phyloP scores from a whole-genome alignment of 2,329 filamentous ascomycete species.

The Alternaria burnsii region DNA sequence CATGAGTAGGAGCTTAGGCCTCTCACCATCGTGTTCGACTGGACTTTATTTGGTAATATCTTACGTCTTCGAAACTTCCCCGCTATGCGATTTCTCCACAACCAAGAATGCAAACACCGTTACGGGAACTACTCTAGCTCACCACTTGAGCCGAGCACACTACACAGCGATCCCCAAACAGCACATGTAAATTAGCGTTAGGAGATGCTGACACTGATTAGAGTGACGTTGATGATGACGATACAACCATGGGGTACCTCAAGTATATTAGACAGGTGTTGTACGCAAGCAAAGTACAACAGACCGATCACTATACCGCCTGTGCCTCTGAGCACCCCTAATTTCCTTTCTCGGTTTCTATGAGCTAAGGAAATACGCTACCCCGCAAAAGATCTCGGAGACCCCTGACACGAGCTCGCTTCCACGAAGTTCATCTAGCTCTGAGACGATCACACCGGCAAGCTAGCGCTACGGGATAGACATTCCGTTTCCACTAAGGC shows the following conservation, averaged over 20 bases:
- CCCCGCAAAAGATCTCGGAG: conserved; percentile 43
- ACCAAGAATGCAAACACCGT: conserved; percentile 23
- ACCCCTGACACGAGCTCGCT: conserved; percentile 24
- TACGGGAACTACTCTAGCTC: conserved; percentile 46
- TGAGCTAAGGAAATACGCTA: conserved; percentile 44
- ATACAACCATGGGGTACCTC: not conserved
- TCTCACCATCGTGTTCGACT: conserved; percentile 29
- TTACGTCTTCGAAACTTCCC: conserved; percentile 51
- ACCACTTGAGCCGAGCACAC: conserved; percentile 31
- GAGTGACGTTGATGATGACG: not conserved
- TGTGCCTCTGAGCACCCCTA: conserved; percentile 3
- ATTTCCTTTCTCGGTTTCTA: conserved; percentile 30
- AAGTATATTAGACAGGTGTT: not conserved
- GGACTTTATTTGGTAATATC: conserved; percentile 38
- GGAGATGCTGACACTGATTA: not conserved
- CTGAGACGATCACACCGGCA: conserved; percentile 22
- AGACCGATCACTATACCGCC: conserved; percentile 5
- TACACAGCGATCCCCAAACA: not conserved
- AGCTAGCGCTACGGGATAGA: conserved; percentile 8
- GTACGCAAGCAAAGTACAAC: conserved; percentile 1
- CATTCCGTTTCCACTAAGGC: conserved; percentile 22
- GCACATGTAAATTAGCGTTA: not conserved
- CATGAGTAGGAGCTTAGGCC: conserved; percentile 31
- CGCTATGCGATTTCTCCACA: conserved; percentile 43
- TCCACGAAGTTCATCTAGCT: conserved; percentile 17